Evolutionary conservation across 352 stramenopile species (phyloP), one percentile per base, ranked within the genome.

Genomic region (Phytophthora pluvialis): DNA sequence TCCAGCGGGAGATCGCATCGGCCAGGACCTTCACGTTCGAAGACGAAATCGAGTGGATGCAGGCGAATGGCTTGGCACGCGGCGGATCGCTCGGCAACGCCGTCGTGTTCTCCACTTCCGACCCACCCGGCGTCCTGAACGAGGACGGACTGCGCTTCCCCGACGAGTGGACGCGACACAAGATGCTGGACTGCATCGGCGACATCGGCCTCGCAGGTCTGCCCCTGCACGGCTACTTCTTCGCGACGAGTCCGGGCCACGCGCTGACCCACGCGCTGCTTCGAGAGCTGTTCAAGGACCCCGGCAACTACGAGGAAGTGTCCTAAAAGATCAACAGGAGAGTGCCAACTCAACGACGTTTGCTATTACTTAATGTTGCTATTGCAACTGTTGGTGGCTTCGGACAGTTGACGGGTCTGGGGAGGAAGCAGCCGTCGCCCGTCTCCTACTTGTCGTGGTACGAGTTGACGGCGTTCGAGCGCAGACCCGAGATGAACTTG

Each of bases 11-110:
- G 2, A 68, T 91, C 26, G 84, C 82, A 15, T 51, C 77, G 3
- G 79, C 82, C 13, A 75, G 80, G 5, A 93, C 82, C 5, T 91
- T 93, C 64, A 90, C 84, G 40, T 90, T 93, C 49, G 73, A 88
- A 63, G 75, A 91, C 6, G 80, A 91, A 59, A 80, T 91, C 50
- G 70, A 64, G 45, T 84, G 73, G 77, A 81, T 91, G 73, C 84
- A 67, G 29, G 43, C 67, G 1, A 71, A 81, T 39, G 72, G 74
- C 9, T 67, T 93, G 51, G 84, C 81, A 48, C 69, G 67, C 10
- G 84, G 82, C 3, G 82, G 84, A 1, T 88, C 80, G 11, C 69
- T 93, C 4, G 72, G 82, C 25, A 93, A 90, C 40, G 83, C 84
- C 8, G 67, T 91, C 35, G 81, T 93, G 47, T 90, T 93, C 50